Evolutionary conservation across 225 moss, liverwort and hornwort genomes (phyloP).

Genomic region (Anthoceros angustus): DNA sequence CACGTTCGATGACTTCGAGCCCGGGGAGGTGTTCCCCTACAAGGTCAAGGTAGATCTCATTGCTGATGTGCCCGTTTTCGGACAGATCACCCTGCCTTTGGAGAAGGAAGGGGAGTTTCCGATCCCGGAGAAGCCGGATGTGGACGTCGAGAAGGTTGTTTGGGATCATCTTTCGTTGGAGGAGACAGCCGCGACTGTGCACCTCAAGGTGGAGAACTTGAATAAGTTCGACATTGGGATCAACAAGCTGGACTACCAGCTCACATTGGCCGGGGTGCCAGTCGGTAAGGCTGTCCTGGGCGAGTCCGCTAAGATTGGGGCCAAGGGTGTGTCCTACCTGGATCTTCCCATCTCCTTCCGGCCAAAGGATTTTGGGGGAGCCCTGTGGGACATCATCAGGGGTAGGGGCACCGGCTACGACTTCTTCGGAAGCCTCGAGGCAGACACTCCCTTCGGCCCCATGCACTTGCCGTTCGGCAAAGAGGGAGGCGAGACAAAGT

Average conservation of each 20-base stretch:
- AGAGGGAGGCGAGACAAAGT: slow-evolving; percentile 58
- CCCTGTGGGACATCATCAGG: slow-evolving; percentile 64
- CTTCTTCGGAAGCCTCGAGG: slow-evolving; percentile 49
- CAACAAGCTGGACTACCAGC: slow-evolving; percentile 36
- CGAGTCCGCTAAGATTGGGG: slow-evolving; percentile 24
- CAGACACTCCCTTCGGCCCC: slow-evolving; percentile 71
- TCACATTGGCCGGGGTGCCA: slow-evolving; percentile 39
- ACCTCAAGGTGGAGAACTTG: slow-evolving; percentile 53
- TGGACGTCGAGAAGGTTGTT: slow-evolving; percentile 71
- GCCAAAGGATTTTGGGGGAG: slow-evolving; percentile 82
- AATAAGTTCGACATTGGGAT: slow-evolving; percentile 74
- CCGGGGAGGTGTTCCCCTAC: slow-evolving; percentile 63
- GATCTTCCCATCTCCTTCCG: slow-evolving; percentile 58
- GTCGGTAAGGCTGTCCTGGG: slow-evolving; percentile 42
- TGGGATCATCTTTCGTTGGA: slow-evolving; percentile 59
- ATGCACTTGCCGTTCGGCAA: slow-evolving; percentile 60
- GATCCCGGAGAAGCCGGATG: slow-evolving; percentile 76
- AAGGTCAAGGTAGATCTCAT: slow-evolving; percentile 35
- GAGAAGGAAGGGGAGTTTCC: slow-evolving; percentile 61
- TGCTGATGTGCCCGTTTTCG: slow-evolving; percentile 69
- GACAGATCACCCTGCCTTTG: slow-evolving; percentile 57
- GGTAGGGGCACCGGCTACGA: slow-evolving; percentile 67
- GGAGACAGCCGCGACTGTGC: slow-evolving; percentile 53
- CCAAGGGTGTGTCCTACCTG: slow-evolving; percentile 19
- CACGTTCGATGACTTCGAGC: slow-evolving; percentile 63